phyloP scores from a whole-genome alignment of 2,329 filamentous ascomycete genomes.

The Triangularia setosa region DNA sequence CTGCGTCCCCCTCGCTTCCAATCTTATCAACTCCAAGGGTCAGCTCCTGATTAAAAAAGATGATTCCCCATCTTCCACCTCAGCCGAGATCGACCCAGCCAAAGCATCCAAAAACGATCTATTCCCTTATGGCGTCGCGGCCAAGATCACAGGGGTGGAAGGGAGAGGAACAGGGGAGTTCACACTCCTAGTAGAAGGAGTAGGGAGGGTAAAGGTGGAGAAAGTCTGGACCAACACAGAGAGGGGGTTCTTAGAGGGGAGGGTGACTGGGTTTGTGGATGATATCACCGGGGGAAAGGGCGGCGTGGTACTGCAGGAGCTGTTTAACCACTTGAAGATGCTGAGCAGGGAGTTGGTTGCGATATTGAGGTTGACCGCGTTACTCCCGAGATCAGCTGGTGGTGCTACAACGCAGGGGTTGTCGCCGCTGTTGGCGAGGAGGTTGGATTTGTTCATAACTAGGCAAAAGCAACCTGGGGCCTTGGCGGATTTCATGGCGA shows the following conservation, averaged over 20 bases:
- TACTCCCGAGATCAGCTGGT: conserved; percentile 64
- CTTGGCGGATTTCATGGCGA: conserved; percentile 95
- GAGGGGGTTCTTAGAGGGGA: conserved; percentile 80
- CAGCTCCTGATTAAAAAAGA: conserved; percentile 58
- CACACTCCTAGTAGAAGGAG: conserved; percentile 80
- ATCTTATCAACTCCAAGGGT: conserved; percentile 68
- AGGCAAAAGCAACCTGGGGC: conserved; percentile 79
- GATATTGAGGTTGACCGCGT: conserved; percentile 75
- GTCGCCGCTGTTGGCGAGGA: conserved; percentile 78
- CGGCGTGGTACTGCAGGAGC: conserved; percentile 62
- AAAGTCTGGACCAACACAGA: conserved; percentile 62
- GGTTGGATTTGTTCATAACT: conserved; percentile 82
- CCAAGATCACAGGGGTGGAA: conserved; percentile 74
- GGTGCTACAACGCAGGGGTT: conserved; percentile 57
- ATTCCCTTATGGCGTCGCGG: conserved; percentile 77
- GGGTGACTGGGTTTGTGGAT: conserved; percentile 68
- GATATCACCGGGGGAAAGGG: conserved; percentile 44
- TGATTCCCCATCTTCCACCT: conserved; percentile 43
- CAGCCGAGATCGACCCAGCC: conserved; percentile 53
- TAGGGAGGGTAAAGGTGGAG: conserved; percentile 71
- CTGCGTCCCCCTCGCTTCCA: conserved; percentile 80
- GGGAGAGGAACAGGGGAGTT: conserved; percentile 72
- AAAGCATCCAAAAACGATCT: conserved; percentile 67
- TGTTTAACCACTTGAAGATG: conserved; percentile 78
- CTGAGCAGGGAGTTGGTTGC: conserved; percentile 82